Evolutionary conservation across 495 filamentous ascomycete genomes (phyloP).

Genomic region (Tuber brumale): DNA sequence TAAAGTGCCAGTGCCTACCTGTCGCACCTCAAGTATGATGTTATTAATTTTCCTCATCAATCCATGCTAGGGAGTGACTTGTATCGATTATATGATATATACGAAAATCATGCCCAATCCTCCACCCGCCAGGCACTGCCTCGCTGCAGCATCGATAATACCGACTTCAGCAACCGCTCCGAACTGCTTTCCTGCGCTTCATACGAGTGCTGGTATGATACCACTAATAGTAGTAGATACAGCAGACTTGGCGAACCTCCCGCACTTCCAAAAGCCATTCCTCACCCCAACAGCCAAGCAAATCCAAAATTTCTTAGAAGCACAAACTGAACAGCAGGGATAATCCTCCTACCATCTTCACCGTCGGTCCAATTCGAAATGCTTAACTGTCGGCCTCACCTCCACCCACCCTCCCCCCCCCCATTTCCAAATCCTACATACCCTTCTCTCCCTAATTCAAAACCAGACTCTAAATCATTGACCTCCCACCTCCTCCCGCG

Average conservation of each 20-base stretch:
- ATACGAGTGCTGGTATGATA: no score
- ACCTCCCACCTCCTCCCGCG: no score
- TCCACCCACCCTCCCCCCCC: neutral
- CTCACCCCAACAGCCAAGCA: neutral
- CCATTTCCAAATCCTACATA: no score
- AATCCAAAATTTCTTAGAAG: neutral
- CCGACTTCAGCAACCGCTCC: neutral
- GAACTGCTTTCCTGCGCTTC: no score
- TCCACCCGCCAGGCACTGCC: neutral
- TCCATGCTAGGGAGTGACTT: neutral
- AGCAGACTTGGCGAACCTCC: neutral
- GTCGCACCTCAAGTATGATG: neutral
- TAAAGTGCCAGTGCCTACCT: no score
- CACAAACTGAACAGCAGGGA: neutral
- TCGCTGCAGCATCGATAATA: no score
- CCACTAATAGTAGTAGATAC: neutral
- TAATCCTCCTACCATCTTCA: neutral
- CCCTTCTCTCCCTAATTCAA: neutral
- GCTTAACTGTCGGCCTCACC: neutral
- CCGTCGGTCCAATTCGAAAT: neutral
- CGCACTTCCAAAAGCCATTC: neutral
- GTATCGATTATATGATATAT: no score
- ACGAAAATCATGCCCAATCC: neutral
- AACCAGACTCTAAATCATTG: neutral
- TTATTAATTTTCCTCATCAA: neutral